phyloP scores from a whole-genome alignment of 768 basidiomycete genomes.

The Russula griseocarnosa region DNA sequence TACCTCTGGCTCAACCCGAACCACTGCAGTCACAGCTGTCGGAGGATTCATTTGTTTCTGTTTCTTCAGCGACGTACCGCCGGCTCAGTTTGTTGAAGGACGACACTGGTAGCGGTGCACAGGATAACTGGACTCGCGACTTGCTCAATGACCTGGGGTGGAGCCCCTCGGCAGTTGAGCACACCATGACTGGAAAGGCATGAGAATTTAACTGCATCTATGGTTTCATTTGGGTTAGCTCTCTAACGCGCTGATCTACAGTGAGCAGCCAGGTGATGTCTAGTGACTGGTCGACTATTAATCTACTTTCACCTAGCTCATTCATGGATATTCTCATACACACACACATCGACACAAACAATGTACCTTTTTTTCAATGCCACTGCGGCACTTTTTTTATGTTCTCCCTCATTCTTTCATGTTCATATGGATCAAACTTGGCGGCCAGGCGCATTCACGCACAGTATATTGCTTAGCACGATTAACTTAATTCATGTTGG shows the following conservation, averaged over 20 bases:
- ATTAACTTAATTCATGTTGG: conserved; percentile 23
- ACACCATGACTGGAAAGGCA: conserved; percentile 2
- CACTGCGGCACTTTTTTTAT: neutral
- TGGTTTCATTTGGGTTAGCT: conserved; percentile 10
- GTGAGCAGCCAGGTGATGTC: neutral
- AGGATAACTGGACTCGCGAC: conserved; percentile 70
- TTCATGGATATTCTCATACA: neutral
- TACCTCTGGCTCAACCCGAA: conserved; percentile 20
- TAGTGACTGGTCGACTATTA: neutral
- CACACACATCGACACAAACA: conserved; percentile 8
- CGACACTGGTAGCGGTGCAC: conserved; percentile 12
- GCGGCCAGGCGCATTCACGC: conserved; percentile 19
- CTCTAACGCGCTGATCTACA: conserved; percentile 5
- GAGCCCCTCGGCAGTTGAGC: conserved; percentile 19
- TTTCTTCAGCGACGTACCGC: conserved; percentile 46
- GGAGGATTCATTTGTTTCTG: conserved; percentile 35
- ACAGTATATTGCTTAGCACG: conserved; percentile 21
- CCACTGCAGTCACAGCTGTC: conserved; percentile 26
- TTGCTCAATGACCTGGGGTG: conserved; percentile 56
- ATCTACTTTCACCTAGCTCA: conserved; percentile 1
- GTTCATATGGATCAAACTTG: conserved; percentile 20
- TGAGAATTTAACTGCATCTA: conserved; percentile 10
- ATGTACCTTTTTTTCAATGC: conserved; percentile 6
- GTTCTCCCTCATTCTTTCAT: conserved; percentile 7
- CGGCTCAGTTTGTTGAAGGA: conserved; percentile 39